Evolutionary conservation across 2,329 filamentous ascomycete genomes (phyloP).

Genomic region (Clathrospora elynae): DNA sequence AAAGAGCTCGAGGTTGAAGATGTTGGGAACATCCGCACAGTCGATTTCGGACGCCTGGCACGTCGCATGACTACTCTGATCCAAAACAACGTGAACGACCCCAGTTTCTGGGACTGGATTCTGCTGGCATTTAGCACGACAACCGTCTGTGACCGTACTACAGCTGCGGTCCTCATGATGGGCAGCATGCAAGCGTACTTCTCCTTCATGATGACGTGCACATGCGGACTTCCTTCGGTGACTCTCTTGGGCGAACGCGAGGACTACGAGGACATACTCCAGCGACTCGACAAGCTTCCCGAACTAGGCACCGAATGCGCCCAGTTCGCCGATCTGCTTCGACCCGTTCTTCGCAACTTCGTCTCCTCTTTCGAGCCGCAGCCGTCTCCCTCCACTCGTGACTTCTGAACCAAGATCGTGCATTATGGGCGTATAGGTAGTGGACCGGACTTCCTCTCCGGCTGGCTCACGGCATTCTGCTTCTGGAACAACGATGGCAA

Average conservation of each 20-base stretch:
- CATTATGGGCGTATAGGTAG: slow-evolving; percentile 2
- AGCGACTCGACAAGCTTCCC: slow-evolving; percentile 17
- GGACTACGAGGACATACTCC: slow-evolving; percentile 25
- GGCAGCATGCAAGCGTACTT: slow-evolving; percentile 25
- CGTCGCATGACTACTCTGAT: slow-evolving; percentile 11
- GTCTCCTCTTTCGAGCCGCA: slow-evolving; percentile 17
- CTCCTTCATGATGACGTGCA: not conserved
- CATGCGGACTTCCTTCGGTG: slow-evolving; percentile 28
- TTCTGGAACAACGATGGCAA: slow-evolving; percentile 23
- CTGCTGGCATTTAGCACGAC: slow-evolving; percentile 29
- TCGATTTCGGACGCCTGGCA: slow-evolving; percentile 11
- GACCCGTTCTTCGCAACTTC: slow-evolving; percentile 18
- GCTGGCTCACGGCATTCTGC: slow-evolving; percentile 29
- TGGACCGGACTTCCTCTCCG: slow-evolving; percentile 13
- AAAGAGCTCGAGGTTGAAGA: slow-evolving; percentile 18
- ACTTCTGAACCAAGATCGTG: slow-evolving; percentile 21
- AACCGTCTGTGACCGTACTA: slow-evolving; percentile 14
- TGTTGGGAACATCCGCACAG: slow-evolving; percentile 4
- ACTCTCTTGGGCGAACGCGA: slow-evolving; percentile 23
- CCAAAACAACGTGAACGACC: slow-evolving; percentile 17
- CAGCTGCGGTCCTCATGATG: slow-evolving; percentile 27
- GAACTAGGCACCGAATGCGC: slow-evolving; percentile 14
- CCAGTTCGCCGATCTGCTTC: slow-evolving; percentile 16
- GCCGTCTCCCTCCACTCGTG: not conserved
- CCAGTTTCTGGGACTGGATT: slow-evolving; percentile 20